These are phyloP conservation scores for Trichophyton mentagrophytes DNA, from an alignment of 2,329 filamentous ascomycete genomes.

Conservation along the genomic window DNA sequence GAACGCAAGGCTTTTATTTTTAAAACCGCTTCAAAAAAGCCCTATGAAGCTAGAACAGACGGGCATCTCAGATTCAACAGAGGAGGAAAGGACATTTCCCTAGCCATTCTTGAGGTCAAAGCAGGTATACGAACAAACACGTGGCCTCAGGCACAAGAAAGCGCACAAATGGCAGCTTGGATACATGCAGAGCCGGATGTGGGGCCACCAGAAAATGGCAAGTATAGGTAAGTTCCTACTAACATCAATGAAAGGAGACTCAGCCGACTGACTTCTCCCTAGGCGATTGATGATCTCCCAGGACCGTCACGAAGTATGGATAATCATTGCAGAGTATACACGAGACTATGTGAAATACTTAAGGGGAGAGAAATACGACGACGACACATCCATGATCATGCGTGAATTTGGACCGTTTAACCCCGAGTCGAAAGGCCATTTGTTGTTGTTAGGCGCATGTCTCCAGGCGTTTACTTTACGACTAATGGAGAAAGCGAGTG, in stretches of 20 bases:
- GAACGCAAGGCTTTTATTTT: constrained; percentile 8
- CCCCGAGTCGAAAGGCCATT: no score
- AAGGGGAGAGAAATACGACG: background rate
- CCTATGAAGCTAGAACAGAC: constrained; percentile 9
- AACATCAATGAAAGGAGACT: no score
- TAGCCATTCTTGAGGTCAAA: constrained; percentile 11
- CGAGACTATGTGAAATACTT: constrained; percentile 11
- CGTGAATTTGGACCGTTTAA: background rate
- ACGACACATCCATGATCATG: background rate
- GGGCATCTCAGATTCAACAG: constrained; percentile 7
- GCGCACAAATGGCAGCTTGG: constrained; percentile 13
- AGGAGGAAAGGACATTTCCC: background rate
- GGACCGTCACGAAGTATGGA: constrained; percentile 10
- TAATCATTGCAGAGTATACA: constrained; percentile 11
- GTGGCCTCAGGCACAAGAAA: constrained; percentile 8
- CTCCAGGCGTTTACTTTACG: no score
- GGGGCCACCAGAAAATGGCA: no score
- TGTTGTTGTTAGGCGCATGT: no score
- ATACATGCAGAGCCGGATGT: constrained; percentile 9
- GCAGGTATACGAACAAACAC: background rate
- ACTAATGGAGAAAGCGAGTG: no score
- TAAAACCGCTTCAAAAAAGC: background rate
- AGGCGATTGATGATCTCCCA: constrained; percentile 9
- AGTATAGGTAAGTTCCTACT: no score
- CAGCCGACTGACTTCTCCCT: no score